Conservation (phyloP, 129 eudicot genomes). For the Flaveria brownii region DNA sequence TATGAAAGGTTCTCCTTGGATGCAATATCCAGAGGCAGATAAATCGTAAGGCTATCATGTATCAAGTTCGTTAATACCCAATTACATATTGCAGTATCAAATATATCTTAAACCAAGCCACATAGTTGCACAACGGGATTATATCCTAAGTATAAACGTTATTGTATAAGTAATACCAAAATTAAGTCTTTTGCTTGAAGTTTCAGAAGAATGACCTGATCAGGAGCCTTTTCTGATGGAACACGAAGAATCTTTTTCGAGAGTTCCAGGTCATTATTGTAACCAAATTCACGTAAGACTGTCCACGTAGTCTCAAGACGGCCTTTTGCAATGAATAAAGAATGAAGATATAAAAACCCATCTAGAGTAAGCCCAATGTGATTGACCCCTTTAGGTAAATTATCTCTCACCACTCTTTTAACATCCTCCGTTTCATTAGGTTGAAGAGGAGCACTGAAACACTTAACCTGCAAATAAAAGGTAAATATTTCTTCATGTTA, state of each 20-base stretch:
- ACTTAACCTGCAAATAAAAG: conserved; percentile 58
- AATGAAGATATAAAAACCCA: conserved; percentile 88
- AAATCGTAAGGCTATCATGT: conserved; percentile 4
- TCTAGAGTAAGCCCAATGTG: conserved; percentile 77
- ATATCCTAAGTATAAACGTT: conserved; percentile 4
- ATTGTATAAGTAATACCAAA: conserved; percentile 18
- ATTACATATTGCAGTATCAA: background rate
- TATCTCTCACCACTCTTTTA: conserved; percentile 84
- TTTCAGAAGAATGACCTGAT: conserved; percentile 62
- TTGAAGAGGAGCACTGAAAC: conserved; percentile 89
- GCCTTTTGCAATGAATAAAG: conserved; percentile 85
- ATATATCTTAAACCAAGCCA: background rate
- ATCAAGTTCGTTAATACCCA: conserved; percentile 5
- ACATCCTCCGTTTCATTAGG: conserved; percentile 90
- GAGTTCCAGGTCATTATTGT: conserved; percentile 77
- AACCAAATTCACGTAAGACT: conserved; percentile 86
- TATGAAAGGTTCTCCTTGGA: background rate
- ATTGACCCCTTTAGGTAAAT: conserved; percentile 80
- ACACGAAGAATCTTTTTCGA: conserved; percentile 55
- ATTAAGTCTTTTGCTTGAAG: background rate
- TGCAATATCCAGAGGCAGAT: conserved; percentile 13
- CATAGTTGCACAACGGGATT: conserved; percentile 6
- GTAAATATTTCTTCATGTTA: conserved; percentile 11
- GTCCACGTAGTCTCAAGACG: conserved; percentile 96
- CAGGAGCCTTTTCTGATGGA: conserved; percentile 70